Evolutionary conservation across 1,284 basidiomycete genomes (phyloP), one percentile per base, ranked within the genome.

Genomic region (Ceratobasidium sp.): DNA sequence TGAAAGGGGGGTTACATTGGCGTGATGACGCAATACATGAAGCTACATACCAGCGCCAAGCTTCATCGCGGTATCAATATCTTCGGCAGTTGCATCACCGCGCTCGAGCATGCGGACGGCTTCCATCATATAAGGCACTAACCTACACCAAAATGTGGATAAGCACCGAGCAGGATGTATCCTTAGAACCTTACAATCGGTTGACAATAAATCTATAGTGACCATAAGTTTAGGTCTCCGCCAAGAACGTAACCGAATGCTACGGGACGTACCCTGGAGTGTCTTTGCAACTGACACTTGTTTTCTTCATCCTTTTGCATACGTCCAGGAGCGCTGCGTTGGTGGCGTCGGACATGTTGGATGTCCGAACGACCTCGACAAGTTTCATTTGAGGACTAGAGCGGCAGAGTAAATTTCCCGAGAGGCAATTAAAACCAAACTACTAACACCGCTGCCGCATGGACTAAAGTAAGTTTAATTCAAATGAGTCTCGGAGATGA

Each of bases 21-120:
- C 5, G 5, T 8, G 16, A 4, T 7, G 7, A 34, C n/a, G 14
- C 22, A 22, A 64, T 16, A 43, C 13, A 22, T 49, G 29, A 9
- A 4, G 13, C 0, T 34, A 69, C 51, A 27, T n/a, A 79, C 87
- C 87, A 16, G 86, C 86, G 37, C 87, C 87, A 31, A 88, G 83
- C 81, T 87, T 86, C 87, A 88, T 88, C 46, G 87, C 87, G 13
- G 82, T 84, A 80, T 88, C 87, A 74, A 88, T 83, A 80, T 88
- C 87, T 80, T 86, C 83, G 14, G 84, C 80, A 9, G 85, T 84
- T 0, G 87, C 87, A 69, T 88, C 87, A 16, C 86, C 86, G 39
- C 87, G 83, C 79, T 88, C 87, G 24, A 87, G 82, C 83, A 88
- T 86, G 46, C 86, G 81, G 72, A 87, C 84, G 0, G 86, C 85